Percentiles rank a stretch among this genome's conserved stretches.
phyloP scores from a whole-genome alignment of 1,284 basidiomycete species.

The Sanghuangporus baumii region DNA sequence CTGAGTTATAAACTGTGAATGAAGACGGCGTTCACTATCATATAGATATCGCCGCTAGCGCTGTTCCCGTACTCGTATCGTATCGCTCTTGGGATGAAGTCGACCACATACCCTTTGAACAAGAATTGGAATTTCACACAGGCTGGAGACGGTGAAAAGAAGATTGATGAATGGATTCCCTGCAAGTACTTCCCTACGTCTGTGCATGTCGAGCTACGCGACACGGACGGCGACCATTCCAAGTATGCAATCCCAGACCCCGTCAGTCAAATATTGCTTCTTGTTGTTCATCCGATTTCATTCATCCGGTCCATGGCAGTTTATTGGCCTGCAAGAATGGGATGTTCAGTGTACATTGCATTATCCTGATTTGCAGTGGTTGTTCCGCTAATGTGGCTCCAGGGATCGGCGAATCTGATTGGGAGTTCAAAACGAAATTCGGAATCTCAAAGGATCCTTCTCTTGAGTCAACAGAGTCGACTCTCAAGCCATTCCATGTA shows the following conservation, averaged over 20 bases:
- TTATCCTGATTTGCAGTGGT: constrained; percentile 18
- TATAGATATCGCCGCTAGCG: not conserved
- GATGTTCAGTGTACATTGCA: constrained; percentile 70
- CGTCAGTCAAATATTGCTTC: constrained; percentile 34
- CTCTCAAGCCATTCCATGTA: not conserved
- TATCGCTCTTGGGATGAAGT: constrained; percentile 9
- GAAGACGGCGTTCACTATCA: not conserved
- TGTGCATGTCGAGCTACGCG: constrained; percentile 80
- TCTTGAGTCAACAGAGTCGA: constrained; percentile 11
- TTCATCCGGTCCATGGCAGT: constrained; percentile 33
- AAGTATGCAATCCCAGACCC: constrained; percentile 74
- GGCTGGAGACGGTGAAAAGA: constrained; percentile 53
- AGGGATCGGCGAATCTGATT: constrained; percentile 86
- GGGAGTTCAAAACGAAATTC: constrained; percentile 78
- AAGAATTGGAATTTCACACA: constrained; percentile 65
- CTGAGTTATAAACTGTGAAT: not conserved
- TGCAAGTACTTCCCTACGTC: constrained; percentile 70
- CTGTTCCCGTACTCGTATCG: not conserved
- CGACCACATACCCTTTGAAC: constrained; percentile 20
- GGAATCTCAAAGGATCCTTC: constrained; percentile 44
- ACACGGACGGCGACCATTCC: constrained; percentile 18
- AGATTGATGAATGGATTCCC: constrained; percentile 60
- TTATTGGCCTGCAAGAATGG: constrained; percentile 76
- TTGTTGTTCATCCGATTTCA: not conserved
- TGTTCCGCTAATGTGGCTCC: not conserved